A percentile compares a stretch with the other conserved stretches of the same genome.
phyloP scores from a whole-genome alignment of 257 asterid genomes.

The Solanum rostratum region DNA sequence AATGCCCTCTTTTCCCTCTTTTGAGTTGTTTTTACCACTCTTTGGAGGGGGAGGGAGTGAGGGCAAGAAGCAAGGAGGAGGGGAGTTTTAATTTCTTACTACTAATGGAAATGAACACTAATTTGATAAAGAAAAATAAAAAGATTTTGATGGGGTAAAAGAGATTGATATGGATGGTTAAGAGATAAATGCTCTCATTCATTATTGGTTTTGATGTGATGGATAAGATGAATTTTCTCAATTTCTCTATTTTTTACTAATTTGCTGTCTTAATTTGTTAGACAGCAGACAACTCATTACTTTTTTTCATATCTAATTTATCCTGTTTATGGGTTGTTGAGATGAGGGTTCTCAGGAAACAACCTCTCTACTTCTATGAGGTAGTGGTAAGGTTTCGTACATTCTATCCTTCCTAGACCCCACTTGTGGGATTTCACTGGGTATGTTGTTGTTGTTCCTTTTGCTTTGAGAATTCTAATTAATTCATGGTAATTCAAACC shows the following conservation, averaged over 20 bases:
- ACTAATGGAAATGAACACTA: background rate
- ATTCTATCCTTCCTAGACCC: too few relatives aligned
- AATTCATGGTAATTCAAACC: background rate
- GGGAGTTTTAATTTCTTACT: background rate
- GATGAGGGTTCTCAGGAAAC: too few relatives aligned
- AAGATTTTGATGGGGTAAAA: background rate
- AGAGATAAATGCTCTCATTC: background rate
- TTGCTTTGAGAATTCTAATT: background rate
- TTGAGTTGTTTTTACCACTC: background rate
- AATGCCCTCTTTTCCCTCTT: constrained; percentile 1
- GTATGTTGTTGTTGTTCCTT: too few relatives aligned
- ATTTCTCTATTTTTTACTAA: background rate
- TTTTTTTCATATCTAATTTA: too few relatives aligned
- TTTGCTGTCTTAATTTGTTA: too few relatives aligned
- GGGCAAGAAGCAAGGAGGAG: background rate
- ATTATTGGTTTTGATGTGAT: background rate
- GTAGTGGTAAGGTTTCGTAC: too few relatives aligned
- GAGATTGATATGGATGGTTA: background rate
- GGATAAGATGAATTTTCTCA: background rate
- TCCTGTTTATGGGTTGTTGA: too few relatives aligned
- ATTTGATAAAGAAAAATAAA: background rate
- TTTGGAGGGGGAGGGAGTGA: background rate
- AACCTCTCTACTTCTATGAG: too few relatives aligned
- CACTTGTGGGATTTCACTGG: too few relatives aligned
- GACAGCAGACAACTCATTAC: too few relatives aligned